Evolutionary conservation across 306 rosid species (phyloP).

Genomic region (Trifolium dubium): DNA sequence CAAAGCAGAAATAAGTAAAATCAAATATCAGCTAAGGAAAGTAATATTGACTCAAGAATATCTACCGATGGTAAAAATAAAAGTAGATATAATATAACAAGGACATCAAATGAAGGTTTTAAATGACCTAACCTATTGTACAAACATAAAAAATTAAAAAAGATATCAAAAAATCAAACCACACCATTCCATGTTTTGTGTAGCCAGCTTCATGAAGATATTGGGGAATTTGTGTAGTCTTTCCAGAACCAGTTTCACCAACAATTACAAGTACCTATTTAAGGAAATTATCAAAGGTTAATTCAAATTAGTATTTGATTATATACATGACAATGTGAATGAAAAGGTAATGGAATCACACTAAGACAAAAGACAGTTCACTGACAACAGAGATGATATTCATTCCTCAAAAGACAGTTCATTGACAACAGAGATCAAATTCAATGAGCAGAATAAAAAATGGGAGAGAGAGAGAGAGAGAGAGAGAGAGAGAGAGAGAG

Average conservation of each 20-base stretch:
- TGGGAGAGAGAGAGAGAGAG: slow-evolving; percentile 14
- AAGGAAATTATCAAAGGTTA: slow-evolving; percentile 35
- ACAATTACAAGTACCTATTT: slow-evolving; percentile 89
- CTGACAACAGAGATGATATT: slow-evolving; percentile 21
- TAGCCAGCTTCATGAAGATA: slow-evolving; percentile 98
- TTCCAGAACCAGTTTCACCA: slow-evolving; percentile 99
- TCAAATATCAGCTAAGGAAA: background rate
- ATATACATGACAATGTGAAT: background rate
- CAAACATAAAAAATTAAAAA: background rate
- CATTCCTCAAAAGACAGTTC: slow-evolving; percentile 14
- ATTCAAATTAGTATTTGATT: slow-evolving; percentile 30
- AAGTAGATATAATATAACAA: slow-evolving; percentile 5
- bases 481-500: slow-evolving; percentile 8
- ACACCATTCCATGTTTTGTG: slow-evolving; percentile 89
- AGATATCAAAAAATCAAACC: background rate
- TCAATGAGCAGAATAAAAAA: slow-evolving; percentile 13
- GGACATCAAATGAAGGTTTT: slow-evolving; percentile 21
- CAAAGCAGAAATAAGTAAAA: slow-evolving; percentile 30
- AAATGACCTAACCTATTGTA: slow-evolving; percentile 29
- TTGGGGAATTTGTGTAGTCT: slow-evolving; percentile 96
- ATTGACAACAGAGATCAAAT: slow-evolving; percentile 22
- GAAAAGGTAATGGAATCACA: slow-evolving; percentile 16
- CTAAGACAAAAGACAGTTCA: slow-evolving; percentile 7
- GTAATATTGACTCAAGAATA: slow-evolving; percentile 17
- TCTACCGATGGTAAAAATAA: slow-evolving; percentile 22